phyloP scores from a whole-genome alignment of 495 filamentous ascomycete species.

The Pyronema omphalodes region DNA sequence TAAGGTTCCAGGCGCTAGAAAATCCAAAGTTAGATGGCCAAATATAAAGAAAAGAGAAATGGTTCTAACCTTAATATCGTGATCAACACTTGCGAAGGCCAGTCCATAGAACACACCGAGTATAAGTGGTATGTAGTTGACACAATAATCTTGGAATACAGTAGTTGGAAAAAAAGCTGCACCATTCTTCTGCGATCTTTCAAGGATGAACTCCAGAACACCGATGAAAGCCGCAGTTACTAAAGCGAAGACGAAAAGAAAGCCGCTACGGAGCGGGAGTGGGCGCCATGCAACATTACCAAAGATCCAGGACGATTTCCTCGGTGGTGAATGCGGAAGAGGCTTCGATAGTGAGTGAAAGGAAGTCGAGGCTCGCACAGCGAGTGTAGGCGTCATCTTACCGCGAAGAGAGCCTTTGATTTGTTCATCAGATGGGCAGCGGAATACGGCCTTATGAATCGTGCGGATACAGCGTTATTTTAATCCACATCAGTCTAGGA shows the following conservation, averaged over 20 bases:
- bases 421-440: too few relatives aligned
- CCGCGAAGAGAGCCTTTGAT: too few relatives aligned
- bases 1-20: constrained; percentile 6
- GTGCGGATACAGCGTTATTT: too few relatives aligned
- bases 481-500: too few relatives aligned
- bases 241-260: constrained; percentile 3
- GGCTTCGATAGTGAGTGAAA: too few relatives aligned
- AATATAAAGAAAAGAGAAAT: not conserved
- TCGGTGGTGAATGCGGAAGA: too few relatives aligned
- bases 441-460: too few relatives aligned
- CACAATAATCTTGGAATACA: not conserved
- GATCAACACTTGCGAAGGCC: constrained; percentile 1
- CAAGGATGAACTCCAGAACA: not conserved
- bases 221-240: not conserved
- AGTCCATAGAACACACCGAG: constrained; percentile 4
- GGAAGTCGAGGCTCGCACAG: too few relatives aligned
- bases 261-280: not conserved
- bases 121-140: constrained; percentile 4
- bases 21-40: not conserved
- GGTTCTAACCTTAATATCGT: not conserved
- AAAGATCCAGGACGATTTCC: too few relatives aligned
- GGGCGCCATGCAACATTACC: not conserved
- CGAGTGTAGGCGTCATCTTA: too few relatives aligned
- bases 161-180: not conserved
- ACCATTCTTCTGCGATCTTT: not conserved